phyloP scores from a whole-genome alignment of 352 stramenopile species.

The Elongisporangium anandrum region DNA sequence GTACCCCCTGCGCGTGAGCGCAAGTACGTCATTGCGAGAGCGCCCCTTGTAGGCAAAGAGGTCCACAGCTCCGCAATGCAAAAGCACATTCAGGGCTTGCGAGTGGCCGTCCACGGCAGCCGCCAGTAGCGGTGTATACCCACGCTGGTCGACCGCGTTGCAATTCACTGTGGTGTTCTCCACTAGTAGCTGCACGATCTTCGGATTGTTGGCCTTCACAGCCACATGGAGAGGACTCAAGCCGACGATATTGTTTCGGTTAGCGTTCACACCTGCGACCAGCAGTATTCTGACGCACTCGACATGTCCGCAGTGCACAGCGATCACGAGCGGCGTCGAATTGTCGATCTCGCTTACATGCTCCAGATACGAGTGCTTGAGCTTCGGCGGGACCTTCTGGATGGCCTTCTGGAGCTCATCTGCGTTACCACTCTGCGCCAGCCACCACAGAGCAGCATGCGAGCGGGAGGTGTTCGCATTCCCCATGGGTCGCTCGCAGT shows the following conservation, averaged over 20 bases:
- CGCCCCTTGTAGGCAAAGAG: not conserved
- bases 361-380: not conserved
- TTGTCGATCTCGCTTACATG: slow-evolving; percentile 12
- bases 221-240: not conserved
- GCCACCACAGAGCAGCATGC: not conserved
- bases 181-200: not conserved
- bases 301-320: slow-evolving; percentile 49
- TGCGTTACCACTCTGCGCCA: not conserved
- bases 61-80: not conserved
- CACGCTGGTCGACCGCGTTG: slow-evolving; percentile 52
- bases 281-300: slow-evolving; percentile 59
- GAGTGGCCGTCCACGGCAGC: not conserved
- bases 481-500: not conserved
- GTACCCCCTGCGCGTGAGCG: not conserved
- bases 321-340: slow-evolving; percentile 63
- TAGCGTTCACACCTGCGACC: slow-evolving; percentile 20
- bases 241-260: not conserved
- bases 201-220: not conserved
- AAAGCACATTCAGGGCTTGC: not conserved
- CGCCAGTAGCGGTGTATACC: slow-evolving; percentile 48
- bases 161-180: slow-evolving; percentile 19
- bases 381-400: not conserved
- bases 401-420: not conserved
- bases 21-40: not conserved
- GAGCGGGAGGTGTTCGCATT: not conserved